These are phyloP conservation scores for Oryza australiensis DNA, from an alignment of 176 grass and related monocot genomes.

Conservation along the genomic window DNA sequence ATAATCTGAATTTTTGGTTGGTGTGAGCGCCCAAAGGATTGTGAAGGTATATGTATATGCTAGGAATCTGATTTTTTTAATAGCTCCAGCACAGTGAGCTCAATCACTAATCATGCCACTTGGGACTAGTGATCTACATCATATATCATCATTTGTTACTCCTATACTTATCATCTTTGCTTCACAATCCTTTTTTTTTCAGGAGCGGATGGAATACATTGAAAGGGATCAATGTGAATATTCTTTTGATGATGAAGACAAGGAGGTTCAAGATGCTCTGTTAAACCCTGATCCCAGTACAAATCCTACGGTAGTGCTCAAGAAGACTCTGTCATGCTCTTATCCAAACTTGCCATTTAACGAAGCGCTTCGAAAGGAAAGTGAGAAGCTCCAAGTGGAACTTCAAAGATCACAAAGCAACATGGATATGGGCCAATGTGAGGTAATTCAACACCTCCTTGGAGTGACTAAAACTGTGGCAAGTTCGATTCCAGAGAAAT, in stretches of 20 bases:
- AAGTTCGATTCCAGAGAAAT: constrained; percentile 62
- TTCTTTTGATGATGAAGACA: constrained; percentile 95
- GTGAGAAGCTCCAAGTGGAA: constrained; percentile 93
- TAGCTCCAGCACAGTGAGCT: constrained; percentile 13
- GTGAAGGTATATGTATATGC: neutral
- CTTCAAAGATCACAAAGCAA: constrained; percentile 84
- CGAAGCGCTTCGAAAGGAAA: constrained; percentile 85
- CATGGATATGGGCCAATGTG: constrained; percentile 77
- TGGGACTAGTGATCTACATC: neutral
- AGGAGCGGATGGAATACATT: constrained; percentile 88
- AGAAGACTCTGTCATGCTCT: constrained; percentile 88
- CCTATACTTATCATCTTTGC: neutral
- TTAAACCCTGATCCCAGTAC: constrained; percentile 66
- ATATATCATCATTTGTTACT: constrained; percentile 4
- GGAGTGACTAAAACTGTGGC: constrained; percentile 76
- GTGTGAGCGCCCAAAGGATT: too few relatives aligned
- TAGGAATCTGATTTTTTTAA: constrained; percentile 12
- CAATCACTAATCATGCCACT: constrained; percentile 9
- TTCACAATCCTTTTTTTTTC: constrained; percentile 22
- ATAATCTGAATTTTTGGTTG: neutral
- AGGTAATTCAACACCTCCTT: constrained; percentile 91
- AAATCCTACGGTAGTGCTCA: constrained; percentile 69
- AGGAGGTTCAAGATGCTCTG: constrained; percentile 79
- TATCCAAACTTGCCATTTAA: constrained; percentile 94
- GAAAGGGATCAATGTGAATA: constrained; percentile 95